Evolutionary conservation across 257 asterid species (phyloP).

Genomic region (Perilla frutescens): DNA sequence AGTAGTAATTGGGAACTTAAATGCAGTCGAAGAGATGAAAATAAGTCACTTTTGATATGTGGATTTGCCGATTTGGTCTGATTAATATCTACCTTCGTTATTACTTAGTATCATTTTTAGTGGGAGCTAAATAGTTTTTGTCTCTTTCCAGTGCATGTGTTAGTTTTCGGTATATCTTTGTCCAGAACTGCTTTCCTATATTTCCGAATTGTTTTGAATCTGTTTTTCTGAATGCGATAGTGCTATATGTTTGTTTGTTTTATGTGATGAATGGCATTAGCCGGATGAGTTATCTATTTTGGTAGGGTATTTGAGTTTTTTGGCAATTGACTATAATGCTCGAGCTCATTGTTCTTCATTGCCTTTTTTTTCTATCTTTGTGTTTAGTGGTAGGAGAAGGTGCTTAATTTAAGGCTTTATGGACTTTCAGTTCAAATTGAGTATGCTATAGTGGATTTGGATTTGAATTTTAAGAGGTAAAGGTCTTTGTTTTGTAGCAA

Average conservation of each 20-base stretch:
- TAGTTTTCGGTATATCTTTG: neutral
- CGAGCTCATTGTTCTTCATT: neutral
- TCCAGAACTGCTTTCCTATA: neutral
- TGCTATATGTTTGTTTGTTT: neutral
- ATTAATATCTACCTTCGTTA: neutral
- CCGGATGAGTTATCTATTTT: neutral
- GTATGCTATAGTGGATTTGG: constrained; percentile 4
- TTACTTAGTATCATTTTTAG: neutral
- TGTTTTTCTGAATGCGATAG: neutral
- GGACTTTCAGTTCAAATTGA: constrained; percentile 1
- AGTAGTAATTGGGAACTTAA: neutral
- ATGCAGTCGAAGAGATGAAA: neutral
- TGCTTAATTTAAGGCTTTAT: constrained; percentile 13
- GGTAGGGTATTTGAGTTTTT: neutral
- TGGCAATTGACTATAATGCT: neutral
- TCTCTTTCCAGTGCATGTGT: neutral
- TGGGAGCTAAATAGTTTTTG: constrained; percentile 1
- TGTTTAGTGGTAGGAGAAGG: constrained; percentile 6
- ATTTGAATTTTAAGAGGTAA: constrained; percentile 29
- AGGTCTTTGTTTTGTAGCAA: constrained; percentile 51
- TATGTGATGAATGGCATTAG: neutral
- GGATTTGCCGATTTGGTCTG: neutral
- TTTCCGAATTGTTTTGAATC: neutral
- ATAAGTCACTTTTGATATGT: neutral
- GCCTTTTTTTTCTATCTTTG: neutral